Evolutionary conservation across 129 eudicot species (phyloP), one percentile per base, ranked within the genome.

Genomic region (Flaveria brownii): DNA sequence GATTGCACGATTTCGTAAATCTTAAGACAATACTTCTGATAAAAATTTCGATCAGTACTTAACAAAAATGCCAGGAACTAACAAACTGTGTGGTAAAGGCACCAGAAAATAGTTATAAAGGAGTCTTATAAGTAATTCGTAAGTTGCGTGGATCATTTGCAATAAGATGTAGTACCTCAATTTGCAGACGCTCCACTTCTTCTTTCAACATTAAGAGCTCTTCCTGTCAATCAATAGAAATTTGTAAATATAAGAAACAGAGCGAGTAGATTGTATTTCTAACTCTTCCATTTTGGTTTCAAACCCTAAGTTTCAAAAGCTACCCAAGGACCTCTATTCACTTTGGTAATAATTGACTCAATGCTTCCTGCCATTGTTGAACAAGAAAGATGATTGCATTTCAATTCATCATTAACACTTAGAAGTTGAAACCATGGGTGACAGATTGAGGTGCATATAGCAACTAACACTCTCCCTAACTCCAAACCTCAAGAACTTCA

Each of bases 181-280:
- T 85, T 69, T 82, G 92, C 86, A 95, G 70, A 60, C 78, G 96
- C 23, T 13, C 80, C 66, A 91, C 85, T 79, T 89, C 92, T 41
- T 82, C 88, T 17, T 78, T 84, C 85, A 91, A 73, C 71, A 76
- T 83, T 22, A 87, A 86, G 77, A 95, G 68, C 83, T 95, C 96
- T 76, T 88, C 92, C 96, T 89, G 90, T 73, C 82, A 80, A 82
- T 33, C 84, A 62, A 61, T 20, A 69, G 10, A 74, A 59, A 45
- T 60, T 70, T 28, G 45, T 70, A 17, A 71, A 33, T 63, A 64
- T 22, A 56, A 15, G 52, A 20, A 56, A 51, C 16, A 50, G 64
- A 47, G 42, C 61, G 73, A 13, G 49, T 23, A 73, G 28, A 55
- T n/a, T 80, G 42, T 13, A 36, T 7, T 72, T 28, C 50, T 51